Base-by-base conservation (phyloP, 176 grass and related monocot species). In the Triticum urartu region DNA sequence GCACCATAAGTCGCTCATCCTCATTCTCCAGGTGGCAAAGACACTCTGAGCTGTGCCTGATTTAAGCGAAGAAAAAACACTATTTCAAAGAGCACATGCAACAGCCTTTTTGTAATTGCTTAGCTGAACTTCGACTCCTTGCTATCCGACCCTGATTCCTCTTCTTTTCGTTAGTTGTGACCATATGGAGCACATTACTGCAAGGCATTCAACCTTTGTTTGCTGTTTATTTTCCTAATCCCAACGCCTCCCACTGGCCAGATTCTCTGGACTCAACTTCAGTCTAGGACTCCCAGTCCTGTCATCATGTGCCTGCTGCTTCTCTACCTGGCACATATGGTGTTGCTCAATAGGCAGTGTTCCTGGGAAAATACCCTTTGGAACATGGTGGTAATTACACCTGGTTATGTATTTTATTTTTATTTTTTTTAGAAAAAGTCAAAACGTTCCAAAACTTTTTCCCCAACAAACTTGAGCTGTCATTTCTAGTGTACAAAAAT, bases 271-370 rank as follows among this genome's bases (percentile, higher is more conserved):
- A 75, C 72, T 50, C 24, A 22, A 75, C 42, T 75, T 75, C 13
- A 7, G 40, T 50, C 43, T 75, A 75, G 42, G 72, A 50, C 72
- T 50, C 40, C 40, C 47, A 50, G 42, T 2, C 72, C 30, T 75
- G 72, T 25, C 42, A 43, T 43, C 42, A 43, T 43, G 42, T 43
- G 22, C 72, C 24, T 74, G n/a, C 38, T 74, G 22, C 71, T 26
- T 24, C 40, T 74, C 71, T 74, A 26, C 40, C 24, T 48, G 12
- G 11, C 5, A n/a, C 39, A 28, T 48, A 64, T 67, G 72, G 38
- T 62, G 50, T 83, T 81, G 63, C 68, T 77, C 30, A 56, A 54
- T 54, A 54, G 4, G 26, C 30, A 77, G 74, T 77, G 74, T 28
- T 75, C 42, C 43, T 17, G 72, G 10, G 10, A 43, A 43, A 43